These are phyloP conservation scores for Cercospora zeina DNA, from an alignment of 2,329 filamentous ascomycete species.

Conservation along the genomic window DNA sequence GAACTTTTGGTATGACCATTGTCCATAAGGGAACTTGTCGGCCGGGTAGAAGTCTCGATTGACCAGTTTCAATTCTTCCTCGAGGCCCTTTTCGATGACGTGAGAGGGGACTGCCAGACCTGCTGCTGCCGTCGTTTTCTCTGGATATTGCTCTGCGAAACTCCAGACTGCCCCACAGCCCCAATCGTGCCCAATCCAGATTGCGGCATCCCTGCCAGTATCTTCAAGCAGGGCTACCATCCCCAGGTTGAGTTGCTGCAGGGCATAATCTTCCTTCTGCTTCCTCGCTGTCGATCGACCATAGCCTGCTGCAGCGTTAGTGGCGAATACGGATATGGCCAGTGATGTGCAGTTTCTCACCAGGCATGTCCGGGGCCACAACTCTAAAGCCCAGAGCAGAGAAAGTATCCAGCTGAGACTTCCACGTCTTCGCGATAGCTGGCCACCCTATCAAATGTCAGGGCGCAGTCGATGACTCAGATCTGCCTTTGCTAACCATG, in stretches of 20 bases:
- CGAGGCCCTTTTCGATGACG: constrained; percentile 46
- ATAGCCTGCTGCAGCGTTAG: constrained; percentile 31
- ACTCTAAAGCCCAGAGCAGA: constrained; percentile 33
- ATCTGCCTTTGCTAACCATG: constrained; percentile 25
- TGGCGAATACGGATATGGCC: neutral
- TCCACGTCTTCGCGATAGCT: constrained; percentile 42
- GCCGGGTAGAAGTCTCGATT: constrained; percentile 51
- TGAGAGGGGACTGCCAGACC: constrained; percentile 46
- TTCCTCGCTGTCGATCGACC: constrained; percentile 39
- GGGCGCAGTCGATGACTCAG: neutral
- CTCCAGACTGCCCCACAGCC: constrained; percentile 39
- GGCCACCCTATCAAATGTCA: constrained; percentile 35
- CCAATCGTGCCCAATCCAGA: constrained; percentile 55
- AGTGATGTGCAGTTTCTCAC: constrained; percentile 5
- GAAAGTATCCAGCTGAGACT: constrained; percentile 41
- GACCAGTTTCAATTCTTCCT: constrained; percentile 40
- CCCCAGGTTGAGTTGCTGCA: constrained; percentile 36
- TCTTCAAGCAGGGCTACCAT: constrained; percentile 46
- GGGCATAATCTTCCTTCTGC: constrained; percentile 37
- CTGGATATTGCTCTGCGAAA: constrained; percentile 35
- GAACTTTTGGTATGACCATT: constrained; percentile 42
- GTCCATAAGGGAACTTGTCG: constrained; percentile 45
- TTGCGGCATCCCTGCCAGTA: constrained; percentile 43
- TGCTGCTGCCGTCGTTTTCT: constrained; percentile 37
- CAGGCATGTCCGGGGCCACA: constrained; percentile 40